A percentile compares a stretch with the other conserved stretches of the same genome.
Conservation (phyloP, 1,284 basidiomycete species). For the Sporisorium sorghi region DNA sequence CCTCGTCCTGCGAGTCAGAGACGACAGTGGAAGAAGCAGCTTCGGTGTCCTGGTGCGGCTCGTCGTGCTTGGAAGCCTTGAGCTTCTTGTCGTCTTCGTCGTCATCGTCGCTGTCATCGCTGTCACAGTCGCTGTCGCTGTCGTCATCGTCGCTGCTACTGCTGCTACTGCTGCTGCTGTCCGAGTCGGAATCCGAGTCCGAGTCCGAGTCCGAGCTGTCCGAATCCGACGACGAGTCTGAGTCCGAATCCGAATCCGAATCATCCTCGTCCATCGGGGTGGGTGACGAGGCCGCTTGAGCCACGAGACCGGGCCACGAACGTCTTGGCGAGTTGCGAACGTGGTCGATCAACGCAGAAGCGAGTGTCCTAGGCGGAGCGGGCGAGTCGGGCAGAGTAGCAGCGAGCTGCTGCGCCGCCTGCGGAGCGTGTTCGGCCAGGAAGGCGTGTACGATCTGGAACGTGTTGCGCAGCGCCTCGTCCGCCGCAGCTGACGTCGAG, state of each 20-base stretch:
- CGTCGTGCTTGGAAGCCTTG: slow-evolving; percentile 27
- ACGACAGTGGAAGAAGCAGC: slow-evolving; percentile 37
- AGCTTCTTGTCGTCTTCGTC: slow-evolving; percentile 38
- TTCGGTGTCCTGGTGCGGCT: slow-evolving; percentile 35
- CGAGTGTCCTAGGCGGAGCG: slow-evolving; percentile 33
- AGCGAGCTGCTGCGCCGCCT: slow-evolving; percentile 35
- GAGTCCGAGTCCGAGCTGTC: slow-evolving; percentile 19
- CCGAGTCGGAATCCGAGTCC: slow-evolving; percentile 11
- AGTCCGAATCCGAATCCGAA: slow-evolving; percentile 9
- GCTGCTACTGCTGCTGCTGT: slow-evolving; percentile 2
- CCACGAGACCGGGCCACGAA: slow-evolving; percentile 38
- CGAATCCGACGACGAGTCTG: slow-evolving; percentile 18
- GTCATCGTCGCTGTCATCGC: slow-evolving; percentile 18
- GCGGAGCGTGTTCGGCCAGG: slow-evolving; percentile 41
- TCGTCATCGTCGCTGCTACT: slow-evolving; percentile 7
- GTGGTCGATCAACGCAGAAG: slow-evolving; percentile 45
- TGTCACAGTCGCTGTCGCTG: slow-evolving; percentile 8
- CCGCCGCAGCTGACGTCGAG: slow-evolving; percentile 16
- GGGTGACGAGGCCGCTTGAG: slow-evolving; percentile 8
- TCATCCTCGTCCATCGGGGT: slow-evolving; percentile 33
- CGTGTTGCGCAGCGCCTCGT: slow-evolving; percentile 40
- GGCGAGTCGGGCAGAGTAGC: slow-evolving; percentile 28
- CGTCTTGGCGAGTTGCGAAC: slow-evolving; percentile 42
- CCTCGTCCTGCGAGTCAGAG: slow-evolving; percentile 48
- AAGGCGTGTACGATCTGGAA: slow-evolving; percentile 54